Conservation (phyloP, 176 grass and related monocot genomes). For the Chloris gayana region DNA sequence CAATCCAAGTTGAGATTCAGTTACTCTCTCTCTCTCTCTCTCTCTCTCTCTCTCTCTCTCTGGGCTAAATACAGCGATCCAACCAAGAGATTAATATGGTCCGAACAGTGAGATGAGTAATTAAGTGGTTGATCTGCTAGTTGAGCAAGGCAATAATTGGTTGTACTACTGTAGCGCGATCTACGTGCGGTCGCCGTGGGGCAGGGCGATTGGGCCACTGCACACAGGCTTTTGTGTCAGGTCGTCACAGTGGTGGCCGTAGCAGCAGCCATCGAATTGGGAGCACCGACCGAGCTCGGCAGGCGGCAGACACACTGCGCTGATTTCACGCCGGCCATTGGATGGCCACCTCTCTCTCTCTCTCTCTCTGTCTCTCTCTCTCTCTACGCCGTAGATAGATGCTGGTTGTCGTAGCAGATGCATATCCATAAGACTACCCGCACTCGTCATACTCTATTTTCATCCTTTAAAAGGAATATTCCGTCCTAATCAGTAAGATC, state of each 20-base stretch:
- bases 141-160: not conserved
- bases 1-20: too few relatives aligned
- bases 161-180: not conserved
- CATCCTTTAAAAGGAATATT: too few relatives aligned
- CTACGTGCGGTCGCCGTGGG: conserved; percentile 3
- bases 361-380: not conserved
- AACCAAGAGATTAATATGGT: not conserved
- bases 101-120: not conserved
- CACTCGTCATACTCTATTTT: too few relatives aligned
- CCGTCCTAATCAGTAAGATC: too few relatives aligned
- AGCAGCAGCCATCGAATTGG: too few relatives aligned
- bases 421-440: too few relatives aligned
- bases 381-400: too few relatives aligned
- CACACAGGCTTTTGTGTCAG: conserved; percentile 21
- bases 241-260: not conserved
- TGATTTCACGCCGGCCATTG: conserved; percentile 31
- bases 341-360: not conserved
- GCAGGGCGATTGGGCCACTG: not conserved
- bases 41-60: too few relatives aligned
- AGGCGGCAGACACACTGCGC: not conserved
- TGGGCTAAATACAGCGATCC: not conserved
- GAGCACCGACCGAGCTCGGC: not conserved
- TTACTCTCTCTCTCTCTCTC: too few relatives aligned
- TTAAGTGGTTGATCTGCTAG: not conserved
- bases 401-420: too few relatives aligned